Percentiles rank a stretch among this genome's conserved stretches.
Evolutionary conservation across 192 early-diverging fungal genomes (phyloP).

Genomic region (Ramicandelaber brevisporus): DNA sequence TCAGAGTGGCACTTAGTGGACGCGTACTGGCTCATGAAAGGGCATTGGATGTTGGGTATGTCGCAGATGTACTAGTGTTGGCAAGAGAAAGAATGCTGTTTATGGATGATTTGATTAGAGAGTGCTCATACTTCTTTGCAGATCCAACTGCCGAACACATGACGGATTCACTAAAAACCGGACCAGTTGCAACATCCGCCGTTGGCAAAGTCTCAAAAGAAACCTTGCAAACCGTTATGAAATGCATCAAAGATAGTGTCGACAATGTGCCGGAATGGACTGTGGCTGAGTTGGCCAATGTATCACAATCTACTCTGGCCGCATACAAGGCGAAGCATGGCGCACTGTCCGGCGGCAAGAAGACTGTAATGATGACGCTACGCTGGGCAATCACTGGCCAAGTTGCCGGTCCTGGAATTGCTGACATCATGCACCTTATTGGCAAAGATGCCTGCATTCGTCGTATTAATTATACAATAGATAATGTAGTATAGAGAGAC

Average conservation of each 20-base stretch:
- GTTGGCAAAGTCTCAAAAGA: conserved; percentile 4
- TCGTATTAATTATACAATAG: no score
- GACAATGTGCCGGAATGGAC: not conserved
- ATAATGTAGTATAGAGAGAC: no score
- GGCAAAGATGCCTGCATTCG: no score
- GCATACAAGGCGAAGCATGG: conserved; percentile 13
- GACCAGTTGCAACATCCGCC: not conserved
- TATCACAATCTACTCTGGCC: conserved; percentile 5
- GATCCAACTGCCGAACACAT: no score
- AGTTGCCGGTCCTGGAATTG: conserved; percentile 9
- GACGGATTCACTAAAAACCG: no score
- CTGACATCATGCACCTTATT: conserved; percentile 11
- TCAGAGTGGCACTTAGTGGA: no score
- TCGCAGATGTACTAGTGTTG: no score
- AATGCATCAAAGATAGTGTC: not conserved
- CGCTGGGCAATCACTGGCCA: conserved; percentile 35
- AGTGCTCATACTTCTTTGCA: no score
- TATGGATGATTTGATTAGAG: no score
- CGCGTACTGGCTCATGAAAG: no score
- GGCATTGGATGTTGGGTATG: no score
- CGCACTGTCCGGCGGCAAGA: conserved; percentile 9
- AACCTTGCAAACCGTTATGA: conserved; percentile 5
- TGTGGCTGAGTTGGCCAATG: not conserved
- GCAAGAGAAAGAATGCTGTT: no score
- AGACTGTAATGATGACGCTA: conserved; percentile 31